A percentile compares a stretch with the other conserved stretches of the same genome.
These are phyloP conservation scores for Taphrina betulina DNA, from an alignment of 1,139 yeast genomes.

Conservation along the genomic window DNA sequence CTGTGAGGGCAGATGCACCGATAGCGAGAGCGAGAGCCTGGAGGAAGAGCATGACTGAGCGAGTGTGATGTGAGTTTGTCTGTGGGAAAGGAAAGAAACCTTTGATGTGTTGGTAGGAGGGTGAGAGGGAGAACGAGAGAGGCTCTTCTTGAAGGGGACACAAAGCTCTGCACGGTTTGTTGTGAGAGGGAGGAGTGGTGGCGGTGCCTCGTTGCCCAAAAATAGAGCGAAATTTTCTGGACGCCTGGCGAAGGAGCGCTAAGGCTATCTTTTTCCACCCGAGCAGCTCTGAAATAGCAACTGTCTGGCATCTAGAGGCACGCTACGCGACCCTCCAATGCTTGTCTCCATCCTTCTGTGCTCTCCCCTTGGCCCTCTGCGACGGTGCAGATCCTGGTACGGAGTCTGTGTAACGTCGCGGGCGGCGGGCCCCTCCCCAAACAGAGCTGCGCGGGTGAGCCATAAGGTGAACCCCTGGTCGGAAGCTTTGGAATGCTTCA, in stretches of 20 bases:
- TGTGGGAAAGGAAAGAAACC: background rate
- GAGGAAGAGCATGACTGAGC: constrained; percentile 12
- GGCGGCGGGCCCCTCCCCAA: too few species aligned
- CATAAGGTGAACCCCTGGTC: too few species aligned
- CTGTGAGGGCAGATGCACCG: constrained; percentile 22
- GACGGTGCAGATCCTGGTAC: too few species aligned
- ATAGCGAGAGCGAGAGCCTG: constrained; percentile 18
- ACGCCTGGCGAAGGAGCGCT: background rate
- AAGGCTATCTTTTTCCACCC: too few species aligned
- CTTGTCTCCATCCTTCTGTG: too few species aligned
- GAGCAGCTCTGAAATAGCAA: too few species aligned
- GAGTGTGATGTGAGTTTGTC: background rate
- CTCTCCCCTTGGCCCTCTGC: too few species aligned
- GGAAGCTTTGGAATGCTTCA: too few species aligned
- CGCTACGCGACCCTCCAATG: too few species aligned
- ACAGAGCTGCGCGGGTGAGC: too few species aligned
- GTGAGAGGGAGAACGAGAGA: background rate
- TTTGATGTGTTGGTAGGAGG: background rate
- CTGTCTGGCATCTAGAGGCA: too few species aligned
- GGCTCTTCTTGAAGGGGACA: background rate
- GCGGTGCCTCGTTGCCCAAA: background rate
- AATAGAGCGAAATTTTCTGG: constrained; percentile 4
- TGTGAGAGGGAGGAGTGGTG: background rate
- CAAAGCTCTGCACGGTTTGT: background rate
- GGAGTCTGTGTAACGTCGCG: too few species aligned